phyloP scores from a whole-genome alignment of 306 rosid genomes.

The Aeschynomene evenia region DNA sequence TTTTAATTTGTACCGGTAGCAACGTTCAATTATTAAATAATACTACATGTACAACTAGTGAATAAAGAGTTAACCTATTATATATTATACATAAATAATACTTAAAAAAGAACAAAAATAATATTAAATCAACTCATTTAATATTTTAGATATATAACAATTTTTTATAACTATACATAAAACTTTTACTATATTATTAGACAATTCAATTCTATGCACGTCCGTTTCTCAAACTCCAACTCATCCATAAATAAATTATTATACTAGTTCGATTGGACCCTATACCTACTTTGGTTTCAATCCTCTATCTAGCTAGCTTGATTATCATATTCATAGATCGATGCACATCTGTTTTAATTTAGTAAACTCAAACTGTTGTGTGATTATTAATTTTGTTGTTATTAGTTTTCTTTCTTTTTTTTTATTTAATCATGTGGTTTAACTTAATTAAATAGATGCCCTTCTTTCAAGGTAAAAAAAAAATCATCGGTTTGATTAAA shows the following conservation, averaged over 20 bases:
- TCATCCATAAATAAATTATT: constrained; percentile 28
- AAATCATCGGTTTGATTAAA: constrained; percentile 18
- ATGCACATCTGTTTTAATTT: constrained; percentile 34
- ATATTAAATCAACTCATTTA: too few species aligned
- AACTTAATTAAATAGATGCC: constrained; percentile 28
- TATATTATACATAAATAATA: too few species aligned
- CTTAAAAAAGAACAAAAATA: too few species aligned
- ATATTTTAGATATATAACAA: too few species aligned
- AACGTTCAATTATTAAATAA: too few species aligned
- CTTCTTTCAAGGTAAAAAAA: constrained; percentile 40
- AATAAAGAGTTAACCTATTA: too few species aligned
- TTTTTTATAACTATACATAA: too few species aligned
- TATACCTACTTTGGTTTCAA: constrained; percentile 33
- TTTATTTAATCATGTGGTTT: constrained; percentile 11
- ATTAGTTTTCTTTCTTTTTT: constrained; percentile 21
- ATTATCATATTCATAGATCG: constrained; percentile 20
- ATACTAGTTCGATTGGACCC: constrained; percentile 36
- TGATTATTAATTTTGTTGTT: too few species aligned
- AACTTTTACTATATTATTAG: too few species aligned
- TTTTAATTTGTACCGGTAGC: too few species aligned
- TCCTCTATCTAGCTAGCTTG: neutral
- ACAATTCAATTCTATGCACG: constrained; percentile 36
- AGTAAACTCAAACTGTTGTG: constrained; percentile 10
- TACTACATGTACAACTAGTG: too few species aligned
- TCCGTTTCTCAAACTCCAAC: constrained; percentile 49